Percentiles rank a stretch among this genome's conserved stretches.
Evolutionary conservation across 2,329 filamentous ascomycete genomes (phyloP).

Genomic region (Epichloe amarillans): DNA sequence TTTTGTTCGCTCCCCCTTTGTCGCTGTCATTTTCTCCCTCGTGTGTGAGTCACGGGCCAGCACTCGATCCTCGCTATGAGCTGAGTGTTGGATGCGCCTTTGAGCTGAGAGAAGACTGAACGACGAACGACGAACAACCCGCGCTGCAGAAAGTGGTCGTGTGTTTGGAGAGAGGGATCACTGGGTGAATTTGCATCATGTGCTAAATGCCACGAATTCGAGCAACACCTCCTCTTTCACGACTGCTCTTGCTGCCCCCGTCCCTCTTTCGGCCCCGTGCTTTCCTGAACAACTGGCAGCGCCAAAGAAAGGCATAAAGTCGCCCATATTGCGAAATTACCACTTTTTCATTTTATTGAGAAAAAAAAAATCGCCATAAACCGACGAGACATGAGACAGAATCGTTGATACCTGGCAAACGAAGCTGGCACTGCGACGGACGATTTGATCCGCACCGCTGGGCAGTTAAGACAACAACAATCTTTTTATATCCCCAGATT

Average conservation of each 20-base stretch:
- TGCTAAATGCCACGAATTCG: slow-evolving; percentile 4
- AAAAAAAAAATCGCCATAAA: neutral
- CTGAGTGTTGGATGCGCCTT: slow-evolving; percentile 1
- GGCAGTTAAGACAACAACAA: neutral
- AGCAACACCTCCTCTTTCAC: slow-evolving; percentile 2
- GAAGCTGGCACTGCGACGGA: neutral
- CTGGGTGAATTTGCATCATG: slow-evolving; percentile 4
- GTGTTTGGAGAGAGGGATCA: slow-evolving; percentile 1
- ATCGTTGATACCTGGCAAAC: slow-evolving; percentile 3
- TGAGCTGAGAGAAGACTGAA: slow-evolving; percentile 1
- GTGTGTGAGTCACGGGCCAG: neutral
- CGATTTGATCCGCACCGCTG: neutral
- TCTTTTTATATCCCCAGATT: neutral
- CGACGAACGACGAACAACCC: slow-evolving; percentile 1
- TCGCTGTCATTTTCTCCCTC: neutral
- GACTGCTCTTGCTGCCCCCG: neutral
- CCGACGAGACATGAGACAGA: slow-evolving; percentile 6
- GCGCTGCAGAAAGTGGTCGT: slow-evolving; percentile 1
- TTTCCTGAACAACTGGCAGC: neutral
- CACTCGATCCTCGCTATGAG: slow-evolving; percentile 3
- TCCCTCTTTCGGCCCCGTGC: neutral
- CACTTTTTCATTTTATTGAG: neutral
- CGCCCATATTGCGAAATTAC: neutral
- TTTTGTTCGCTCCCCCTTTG: neutral
- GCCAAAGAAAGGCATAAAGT: neutral